Evolutionary conservation across 441 rosid genomes (phyloP).

Genomic region (Corymbia calophylla): DNA sequence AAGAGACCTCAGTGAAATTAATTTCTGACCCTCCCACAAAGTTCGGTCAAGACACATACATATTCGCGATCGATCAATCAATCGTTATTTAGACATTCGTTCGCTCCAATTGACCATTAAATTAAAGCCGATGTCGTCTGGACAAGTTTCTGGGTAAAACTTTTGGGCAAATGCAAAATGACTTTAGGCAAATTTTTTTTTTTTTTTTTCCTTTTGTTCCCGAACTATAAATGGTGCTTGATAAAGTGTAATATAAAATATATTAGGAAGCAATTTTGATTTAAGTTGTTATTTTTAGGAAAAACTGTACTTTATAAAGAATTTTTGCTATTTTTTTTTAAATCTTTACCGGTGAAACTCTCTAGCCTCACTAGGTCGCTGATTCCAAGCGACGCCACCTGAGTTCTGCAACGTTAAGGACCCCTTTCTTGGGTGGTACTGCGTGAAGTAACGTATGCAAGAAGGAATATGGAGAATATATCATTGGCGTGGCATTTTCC

Average conservation of each 20-base stretch:
- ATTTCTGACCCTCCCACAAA: background rate
- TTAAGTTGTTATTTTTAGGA: rapidly evolving
- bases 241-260: background rate
- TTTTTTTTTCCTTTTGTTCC: too few species aligned
- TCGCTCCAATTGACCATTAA: background rate
- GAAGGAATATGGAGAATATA: background rate
- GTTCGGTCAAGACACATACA: background rate
- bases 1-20: background rate
- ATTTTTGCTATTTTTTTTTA: background rate
- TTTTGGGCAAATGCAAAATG: background rate
- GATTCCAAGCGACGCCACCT: background rate
- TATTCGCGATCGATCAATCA: background rate
- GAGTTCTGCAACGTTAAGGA: background rate
- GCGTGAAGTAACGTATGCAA: background rate
- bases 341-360: background rate
- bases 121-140: rapidly evolving
- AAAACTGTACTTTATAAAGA: background rate
- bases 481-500: too few species aligned
- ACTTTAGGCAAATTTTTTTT: rapidly evolving
- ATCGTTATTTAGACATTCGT: background rate
- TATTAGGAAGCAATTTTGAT: rapidly evolving
- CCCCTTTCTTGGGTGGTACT: background rate
- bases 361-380: background rate
- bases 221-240: rapidly evolving
- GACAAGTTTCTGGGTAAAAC: background rate